Conservation (phyloP, 306 rosid genomes). For the Senna siamea region DNA sequence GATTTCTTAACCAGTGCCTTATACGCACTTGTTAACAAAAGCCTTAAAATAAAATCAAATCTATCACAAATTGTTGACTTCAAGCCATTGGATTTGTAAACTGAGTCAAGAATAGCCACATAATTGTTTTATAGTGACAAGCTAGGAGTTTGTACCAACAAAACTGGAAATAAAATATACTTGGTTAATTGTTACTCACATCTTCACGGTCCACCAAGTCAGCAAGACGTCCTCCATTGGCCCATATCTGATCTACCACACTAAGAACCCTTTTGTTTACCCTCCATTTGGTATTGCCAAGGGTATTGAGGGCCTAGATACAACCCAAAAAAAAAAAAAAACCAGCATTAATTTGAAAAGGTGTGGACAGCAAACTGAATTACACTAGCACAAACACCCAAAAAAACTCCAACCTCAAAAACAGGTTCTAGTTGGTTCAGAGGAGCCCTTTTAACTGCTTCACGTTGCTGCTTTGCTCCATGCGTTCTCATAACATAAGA, state of each 20-base stretch:
- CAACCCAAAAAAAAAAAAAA: constrained; percentile 23
- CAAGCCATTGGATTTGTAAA: neutral
- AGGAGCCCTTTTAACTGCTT: constrained; percentile 75
- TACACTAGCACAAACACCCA: constrained; percentile 6
- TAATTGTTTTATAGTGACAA: neutral
- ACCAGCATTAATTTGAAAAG: constrained; percentile 40
- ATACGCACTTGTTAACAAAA: neutral
- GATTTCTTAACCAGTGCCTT: neutral
- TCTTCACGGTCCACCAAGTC: constrained; percentile 79
- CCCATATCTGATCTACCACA: constrained; percentile 90
- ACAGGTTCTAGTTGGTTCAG: constrained; percentile 65
- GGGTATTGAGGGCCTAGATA: constrained; percentile 84
- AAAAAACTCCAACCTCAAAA: constrained; percentile 65
- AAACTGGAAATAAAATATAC: constrained; percentile 18
- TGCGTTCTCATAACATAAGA: constrained; percentile 91
- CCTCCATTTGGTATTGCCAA: constrained; percentile 92
- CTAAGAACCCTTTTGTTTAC: constrained; percentile 77
- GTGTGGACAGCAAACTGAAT: constrained; percentile 29
- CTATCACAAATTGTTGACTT: neutral
- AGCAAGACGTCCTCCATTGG: constrained; percentile 83
- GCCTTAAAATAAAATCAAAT: neutral
- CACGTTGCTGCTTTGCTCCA: constrained; percentile 95
- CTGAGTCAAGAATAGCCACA: neutral
- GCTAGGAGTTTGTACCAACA: constrained; percentile 20
- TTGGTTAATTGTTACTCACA: constrained; percentile 53